These are phyloP conservation scores for Penicillium canescens DNA, from an alignment of 495 filamentous ascomycete species.

Conservation along the genomic window DNA sequence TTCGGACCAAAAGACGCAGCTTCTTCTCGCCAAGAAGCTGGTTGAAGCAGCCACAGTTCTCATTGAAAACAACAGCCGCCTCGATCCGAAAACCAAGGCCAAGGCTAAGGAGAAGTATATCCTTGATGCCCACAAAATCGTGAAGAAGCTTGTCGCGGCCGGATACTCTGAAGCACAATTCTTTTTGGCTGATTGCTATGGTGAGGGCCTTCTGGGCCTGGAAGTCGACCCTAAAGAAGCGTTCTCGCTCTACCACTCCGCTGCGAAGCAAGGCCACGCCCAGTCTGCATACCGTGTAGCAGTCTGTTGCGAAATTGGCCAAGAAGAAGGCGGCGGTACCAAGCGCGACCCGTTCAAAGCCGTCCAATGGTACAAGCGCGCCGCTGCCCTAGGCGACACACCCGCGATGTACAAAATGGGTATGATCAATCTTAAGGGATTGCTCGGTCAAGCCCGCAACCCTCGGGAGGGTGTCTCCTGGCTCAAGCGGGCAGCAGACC, in stretches of 20 bases:
- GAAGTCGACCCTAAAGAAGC: constrained; percentile 85
- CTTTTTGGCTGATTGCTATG: constrained; percentile 87
- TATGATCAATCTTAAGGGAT: constrained; percentile 89
- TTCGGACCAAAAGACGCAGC: constrained; percentile 65
- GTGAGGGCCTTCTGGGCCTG: constrained; percentile 68
- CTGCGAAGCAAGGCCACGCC: constrained; percentile 83
- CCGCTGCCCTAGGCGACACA: constrained; percentile 83
- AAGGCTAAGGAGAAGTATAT: constrained; percentile 83
- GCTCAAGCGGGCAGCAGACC: constrained; percentile 90
- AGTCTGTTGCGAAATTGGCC: constrained; percentile 96
- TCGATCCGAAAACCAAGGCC: constrained; percentile 72
- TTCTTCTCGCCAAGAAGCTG: constrained; percentile 79
- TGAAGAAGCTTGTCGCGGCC: constrained; percentile 76
- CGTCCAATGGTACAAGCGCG: constrained; percentile 96
- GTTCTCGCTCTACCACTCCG: constrained; percentile 88
- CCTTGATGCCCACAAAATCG: constrained; percentile 81
- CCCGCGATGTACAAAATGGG: constrained; percentile 98
- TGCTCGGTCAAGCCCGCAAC: constrained; percentile 87
- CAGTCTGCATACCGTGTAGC: constrained; percentile 91
- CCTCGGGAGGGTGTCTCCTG: constrained; percentile 82
- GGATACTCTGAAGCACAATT: constrained; percentile 86
- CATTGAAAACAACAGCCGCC: constrained; percentile 62
- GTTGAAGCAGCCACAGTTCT: constrained; percentile 82
- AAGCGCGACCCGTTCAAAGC: constrained; percentile 88
- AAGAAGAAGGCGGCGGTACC: constrained; percentile 89